These are phyloP conservation scores for Xylariaceae sp. DNA, from an alignment of 2,329 filamentous ascomycete genomes.

Conservation along the genomic window DNA sequence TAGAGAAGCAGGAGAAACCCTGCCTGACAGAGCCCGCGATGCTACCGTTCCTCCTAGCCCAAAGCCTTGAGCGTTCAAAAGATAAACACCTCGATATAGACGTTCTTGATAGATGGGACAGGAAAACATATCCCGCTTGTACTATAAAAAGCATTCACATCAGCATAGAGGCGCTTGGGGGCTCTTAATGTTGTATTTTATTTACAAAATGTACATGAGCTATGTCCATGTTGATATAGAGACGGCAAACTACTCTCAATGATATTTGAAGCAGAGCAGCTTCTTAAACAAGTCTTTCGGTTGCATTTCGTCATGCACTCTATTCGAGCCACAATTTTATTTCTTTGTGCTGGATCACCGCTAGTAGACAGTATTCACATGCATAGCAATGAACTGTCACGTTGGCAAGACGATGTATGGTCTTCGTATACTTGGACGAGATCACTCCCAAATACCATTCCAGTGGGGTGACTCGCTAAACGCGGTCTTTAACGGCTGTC, in stretches of 20 bases:
- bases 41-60: background rate
- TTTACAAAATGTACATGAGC: slow-evolving; percentile 9
- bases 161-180: background rate
- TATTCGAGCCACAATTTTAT: too few species aligned
- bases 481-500: slow-evolving; percentile 54
- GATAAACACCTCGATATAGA: too few species aligned
- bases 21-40: background rate
- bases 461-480: slow-evolving; percentile 58
- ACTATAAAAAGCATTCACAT: background rate
- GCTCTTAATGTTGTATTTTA: too few species aligned
- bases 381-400: too few species aligned
- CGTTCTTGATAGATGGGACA: too few species aligned
- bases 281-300: too few species aligned
- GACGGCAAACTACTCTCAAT: slow-evolving; percentile 2
- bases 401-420: slow-evolving; percentile 45
- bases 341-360: too few species aligned
- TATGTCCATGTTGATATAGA: slow-evolving; percentile 7
- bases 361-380: too few species aligned
- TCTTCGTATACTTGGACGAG: slow-evolving; percentile 55
- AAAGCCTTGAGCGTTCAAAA: background rate
- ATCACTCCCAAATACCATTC: slow-evolving; percentile 62
- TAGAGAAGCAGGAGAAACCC: slow-evolving; percentile 6
- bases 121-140: background rate
- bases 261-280: background rate
- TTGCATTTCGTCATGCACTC: too few species aligned